Evolutionary conservation across 768 basidiomycete species (phyloP).

Genomic region (Mycena filopes): DNA sequence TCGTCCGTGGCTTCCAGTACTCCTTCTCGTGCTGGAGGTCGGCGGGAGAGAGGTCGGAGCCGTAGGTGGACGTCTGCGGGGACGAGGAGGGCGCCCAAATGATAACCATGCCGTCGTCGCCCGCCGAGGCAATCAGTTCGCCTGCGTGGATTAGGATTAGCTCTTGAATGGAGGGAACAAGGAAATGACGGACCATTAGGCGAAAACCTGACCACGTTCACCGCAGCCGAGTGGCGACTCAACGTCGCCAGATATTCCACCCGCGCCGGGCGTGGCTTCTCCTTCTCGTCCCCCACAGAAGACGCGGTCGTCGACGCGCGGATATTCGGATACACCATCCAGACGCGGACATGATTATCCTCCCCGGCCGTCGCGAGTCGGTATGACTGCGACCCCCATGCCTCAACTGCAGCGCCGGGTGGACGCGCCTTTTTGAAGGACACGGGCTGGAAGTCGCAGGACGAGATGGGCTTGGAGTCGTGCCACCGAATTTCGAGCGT

Average conservation of each 20-base stretch:
- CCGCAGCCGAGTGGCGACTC: conserved; percentile 90
- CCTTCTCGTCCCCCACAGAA: conserved; percentile 44
- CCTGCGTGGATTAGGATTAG: conserved; percentile 54
- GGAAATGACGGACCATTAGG: conserved; percentile 76
- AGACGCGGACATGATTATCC: conserved; percentile 95
- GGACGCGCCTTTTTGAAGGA: conserved; percentile 84
- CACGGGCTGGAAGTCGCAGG: conserved; percentile 93
- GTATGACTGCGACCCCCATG: conserved; percentile 80
- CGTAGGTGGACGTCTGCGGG: conserved; percentile 78
- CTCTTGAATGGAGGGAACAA: conserved; percentile 1
- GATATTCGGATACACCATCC: conserved; percentile 96
- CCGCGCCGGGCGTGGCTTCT: conserved; percentile 67
- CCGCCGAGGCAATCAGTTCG: conserved; percentile 93
- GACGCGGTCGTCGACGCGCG: conserved; percentile 67
- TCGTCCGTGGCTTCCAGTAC: conserved; percentile 90
- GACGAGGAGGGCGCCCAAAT: conserved; percentile 90
- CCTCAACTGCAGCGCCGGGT: conserved; percentile 54
- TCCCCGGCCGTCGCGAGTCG: conserved; percentile 95
- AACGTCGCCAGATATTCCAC: conserved; percentile 97
- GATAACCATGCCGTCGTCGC: conserved; percentile 98
- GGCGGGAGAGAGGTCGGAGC: conserved; percentile 82
- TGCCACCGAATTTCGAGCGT: conserved; percentile 97
- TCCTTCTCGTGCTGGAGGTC: conserved; percentile 93
- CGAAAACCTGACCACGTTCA: conserved; percentile 96
- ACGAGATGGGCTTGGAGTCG: conserved; percentile 94